A percentile compares a stretch with the other conserved stretches of the same genome.
Conservation (phyloP, 768 basidiomycete species). For the Goffeauzyma gilvescens region DNA sequence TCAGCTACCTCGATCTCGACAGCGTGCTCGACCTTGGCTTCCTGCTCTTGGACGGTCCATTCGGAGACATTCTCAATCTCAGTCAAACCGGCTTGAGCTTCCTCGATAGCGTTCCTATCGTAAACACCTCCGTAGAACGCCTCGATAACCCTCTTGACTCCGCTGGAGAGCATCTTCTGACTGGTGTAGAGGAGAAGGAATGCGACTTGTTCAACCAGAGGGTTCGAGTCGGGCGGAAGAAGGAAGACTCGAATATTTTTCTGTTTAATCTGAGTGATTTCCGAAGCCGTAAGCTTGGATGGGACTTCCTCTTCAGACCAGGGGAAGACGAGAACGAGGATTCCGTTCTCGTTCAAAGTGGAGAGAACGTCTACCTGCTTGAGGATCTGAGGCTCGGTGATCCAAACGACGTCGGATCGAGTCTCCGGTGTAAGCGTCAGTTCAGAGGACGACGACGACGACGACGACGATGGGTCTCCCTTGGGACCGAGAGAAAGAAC, state of each 20-base stretch:
- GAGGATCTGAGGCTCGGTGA: constrained; percentile 58
- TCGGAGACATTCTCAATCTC: constrained; percentile 35
- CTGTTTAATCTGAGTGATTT: constrained; percentile 37
- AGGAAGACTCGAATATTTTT: constrained; percentile 36
- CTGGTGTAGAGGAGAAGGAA: constrained; percentile 57
- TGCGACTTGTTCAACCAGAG: constrained; percentile 49
- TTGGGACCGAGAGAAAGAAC: constrained; percentile 29
- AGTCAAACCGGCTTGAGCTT: constrained; percentile 49
- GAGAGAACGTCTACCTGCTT: constrained; percentile 57
- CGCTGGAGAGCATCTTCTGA: constrained; percentile 35
- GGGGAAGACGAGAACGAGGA: constrained; percentile 54
- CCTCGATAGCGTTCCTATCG: constrained; percentile 39
- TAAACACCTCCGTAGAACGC: constrained; percentile 30
- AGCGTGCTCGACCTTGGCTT: no score
- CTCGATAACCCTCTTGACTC: constrained; percentile 27
- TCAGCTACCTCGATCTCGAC: constrained; percentile 30
- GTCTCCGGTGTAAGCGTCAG: constrained; percentile 38
- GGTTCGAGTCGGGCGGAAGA: constrained; percentile 18
- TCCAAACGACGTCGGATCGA: constrained; percentile 44
- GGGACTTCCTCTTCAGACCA: constrained; percentile 61
- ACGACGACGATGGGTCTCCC: constrained; percentile 16
- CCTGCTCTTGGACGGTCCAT: constrained; percentile 25
- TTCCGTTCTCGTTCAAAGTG: constrained; percentile 43
- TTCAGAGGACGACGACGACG: no score
- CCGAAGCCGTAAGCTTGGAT: constrained; percentile 44